Percentiles rank a stretch among this genome's conserved stretches.
Evolutionary conservation across 2,329 filamentous ascomycete genomes (phyloP).

Genomic region (Mollisiaceae sp.): DNA sequence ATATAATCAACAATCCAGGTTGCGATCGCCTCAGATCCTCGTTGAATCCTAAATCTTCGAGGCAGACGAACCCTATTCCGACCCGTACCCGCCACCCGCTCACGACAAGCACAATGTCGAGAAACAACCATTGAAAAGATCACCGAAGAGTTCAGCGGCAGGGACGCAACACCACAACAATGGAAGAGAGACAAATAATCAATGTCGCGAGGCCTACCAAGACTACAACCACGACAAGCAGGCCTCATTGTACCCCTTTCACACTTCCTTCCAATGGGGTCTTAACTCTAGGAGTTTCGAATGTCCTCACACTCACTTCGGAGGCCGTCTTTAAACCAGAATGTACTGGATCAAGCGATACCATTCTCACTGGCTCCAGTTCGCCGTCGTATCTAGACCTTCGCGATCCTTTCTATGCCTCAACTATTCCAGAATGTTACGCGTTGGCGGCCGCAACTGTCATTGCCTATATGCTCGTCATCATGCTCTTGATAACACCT

Average conservation of each 20-base stretch:
- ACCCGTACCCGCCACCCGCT: not conserved
- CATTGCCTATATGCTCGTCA: constrained; percentile 85
- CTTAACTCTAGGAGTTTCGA: constrained; percentile 46
- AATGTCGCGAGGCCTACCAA: constrained; percentile 37
- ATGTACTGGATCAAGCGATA: constrained; percentile 49
- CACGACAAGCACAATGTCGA: constrained; percentile 29
- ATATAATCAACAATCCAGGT: not conserved
- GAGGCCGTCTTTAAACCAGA: constrained; percentile 55
- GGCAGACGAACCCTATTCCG: not conserved
- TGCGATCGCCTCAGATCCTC: constrained; percentile 2
- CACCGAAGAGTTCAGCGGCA: constrained; percentile 33
- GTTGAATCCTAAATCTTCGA: not conserved
- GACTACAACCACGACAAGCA: constrained; percentile 44
- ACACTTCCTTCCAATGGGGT: constrained; percentile 64
- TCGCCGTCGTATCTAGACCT: constrained; percentile 54
- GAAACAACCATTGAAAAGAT: constrained; percentile 22
- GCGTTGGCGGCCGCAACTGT: constrained; percentile 88
- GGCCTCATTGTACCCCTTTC: constrained; percentile 64
- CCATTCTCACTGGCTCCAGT: constrained; percentile 34
- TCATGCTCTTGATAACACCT: constrained; percentile 91
- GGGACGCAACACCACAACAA: constrained; percentile 36
- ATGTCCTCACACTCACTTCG: constrained; percentile 48
- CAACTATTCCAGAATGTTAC: constrained; percentile 90
- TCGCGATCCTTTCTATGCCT: constrained; percentile 89
- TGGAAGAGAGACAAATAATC: constrained; percentile 41